A percentile compares a stretch with the other conserved stretches of the same genome.
Conservation (phyloP, 1,284 basidiomycete species). For the Takashimella koratensis region DNA sequence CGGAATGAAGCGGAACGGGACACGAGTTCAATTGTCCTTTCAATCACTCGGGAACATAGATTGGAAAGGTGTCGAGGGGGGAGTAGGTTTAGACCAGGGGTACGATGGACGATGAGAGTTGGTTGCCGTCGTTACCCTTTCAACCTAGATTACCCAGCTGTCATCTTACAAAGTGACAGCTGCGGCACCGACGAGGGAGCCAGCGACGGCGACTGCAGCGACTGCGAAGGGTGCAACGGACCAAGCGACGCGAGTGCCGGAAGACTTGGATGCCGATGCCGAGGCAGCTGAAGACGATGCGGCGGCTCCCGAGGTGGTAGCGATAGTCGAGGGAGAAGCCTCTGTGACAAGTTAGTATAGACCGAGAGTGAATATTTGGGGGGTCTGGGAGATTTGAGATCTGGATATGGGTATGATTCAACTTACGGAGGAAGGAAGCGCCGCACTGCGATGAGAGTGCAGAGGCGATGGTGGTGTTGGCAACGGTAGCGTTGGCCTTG, state of each 20-base stretch:
- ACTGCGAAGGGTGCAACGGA: neutral
- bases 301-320: neutral
- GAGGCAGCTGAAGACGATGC: neutral
- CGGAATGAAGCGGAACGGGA: too few species aligned
- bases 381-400: neutral
- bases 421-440: constrained; percentile 36
- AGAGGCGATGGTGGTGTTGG: constrained; percentile 21
- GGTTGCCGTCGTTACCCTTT: too few species aligned
- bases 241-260: neutral
- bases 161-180: neutral
- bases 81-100: too few species aligned
- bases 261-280: neutral
- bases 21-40: too few species aligned
- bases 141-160: too few species aligned
- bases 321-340: neutral
- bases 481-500: constrained; percentile 32
- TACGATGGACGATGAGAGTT: too few species aligned
- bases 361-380: too few species aligned
- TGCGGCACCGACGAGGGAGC: neutral
- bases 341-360: neutral
- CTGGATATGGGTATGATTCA: too few species aligned
- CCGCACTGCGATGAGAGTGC: constrained; percentile 33
- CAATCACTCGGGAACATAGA: too few species aligned
- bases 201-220: neutral
- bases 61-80: too few species aligned